Conservation (phyloP, 345 rosid species). For the Pelargonium nanum region DNA sequence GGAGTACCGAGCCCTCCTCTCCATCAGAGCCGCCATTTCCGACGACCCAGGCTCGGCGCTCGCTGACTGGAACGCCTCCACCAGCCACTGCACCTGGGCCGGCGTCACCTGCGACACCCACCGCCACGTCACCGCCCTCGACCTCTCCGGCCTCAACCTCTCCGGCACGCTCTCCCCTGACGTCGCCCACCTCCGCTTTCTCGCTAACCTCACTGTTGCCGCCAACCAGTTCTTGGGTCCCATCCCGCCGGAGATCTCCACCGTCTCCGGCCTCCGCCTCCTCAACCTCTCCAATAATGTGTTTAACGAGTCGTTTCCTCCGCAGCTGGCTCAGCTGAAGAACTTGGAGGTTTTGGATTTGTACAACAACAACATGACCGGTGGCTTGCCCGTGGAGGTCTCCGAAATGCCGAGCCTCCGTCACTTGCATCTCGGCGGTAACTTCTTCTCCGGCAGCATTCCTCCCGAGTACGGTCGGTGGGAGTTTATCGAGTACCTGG, state of each 20-base stretch:
- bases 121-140: slow-evolving; percentile 55
- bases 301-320: slow-evolving; percentile 63
- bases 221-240: slow-evolving; percentile 55
- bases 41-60: slow-evolving; percentile 46
- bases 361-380: slow-evolving; percentile 78
- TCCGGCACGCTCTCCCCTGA: slow-evolving; percentile 61
- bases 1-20: slow-evolving; percentile 64
- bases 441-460: slow-evolving; percentile 62
- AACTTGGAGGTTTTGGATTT: slow-evolving; percentile 64
- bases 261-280: slow-evolving; percentile 39
- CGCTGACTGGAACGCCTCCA: slow-evolving; percentile 51
- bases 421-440: slow-evolving; percentile 80
- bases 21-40: slow-evolving; percentile 56
- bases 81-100: slow-evolving; percentile 46
- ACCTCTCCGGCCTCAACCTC: slow-evolving; percentile 58
- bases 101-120: slow-evolving; percentile 60
- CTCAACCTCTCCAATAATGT: slow-evolving; percentile 71
- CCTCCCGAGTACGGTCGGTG: slow-evolving; percentile 66
- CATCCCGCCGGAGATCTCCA: slow-evolving; percentile 50
- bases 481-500: slow-evolving; percentile 57
- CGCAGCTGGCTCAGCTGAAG: slow-evolving; percentile 34
- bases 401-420: slow-evolving; percentile 51
- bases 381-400: slow-evolving; percentile 52
- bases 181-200: slow-evolving; percentile 44
- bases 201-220: slow-evolving; percentile 50